Evolutionary conservation across 495 filamentous ascomycete species (phyloP).

Genomic region (Penicillium coprophilum): DNA sequence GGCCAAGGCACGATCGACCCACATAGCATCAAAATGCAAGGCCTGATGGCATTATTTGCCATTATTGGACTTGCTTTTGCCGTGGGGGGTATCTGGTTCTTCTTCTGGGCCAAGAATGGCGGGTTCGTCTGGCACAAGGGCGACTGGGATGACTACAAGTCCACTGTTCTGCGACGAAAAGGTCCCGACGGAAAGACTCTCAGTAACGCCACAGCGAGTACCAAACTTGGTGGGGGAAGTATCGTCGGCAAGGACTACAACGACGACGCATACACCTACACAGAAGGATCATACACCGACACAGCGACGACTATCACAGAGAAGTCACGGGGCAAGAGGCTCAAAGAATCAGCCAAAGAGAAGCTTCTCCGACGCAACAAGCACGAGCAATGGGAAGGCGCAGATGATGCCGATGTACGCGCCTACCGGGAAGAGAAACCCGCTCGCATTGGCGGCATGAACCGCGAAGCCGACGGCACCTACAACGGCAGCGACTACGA

Average conservation of each 20-base stretch:
- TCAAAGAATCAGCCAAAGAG: conserved; percentile 41
- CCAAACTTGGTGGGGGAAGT: conserved; percentile 75
- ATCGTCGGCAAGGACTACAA: conserved; percentile 63
- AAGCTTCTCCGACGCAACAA: conserved; percentile 42
- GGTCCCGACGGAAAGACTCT: conserved; percentile 84
- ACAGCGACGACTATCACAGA: conserved; percentile 43
- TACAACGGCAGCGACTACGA: conserved; percentile 64
- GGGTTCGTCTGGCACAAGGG: conserved; percentile 80
- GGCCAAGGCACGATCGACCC: conserved; percentile 60
- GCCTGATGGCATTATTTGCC: conserved; percentile 80
- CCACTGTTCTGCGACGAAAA: conserved; percentile 88
- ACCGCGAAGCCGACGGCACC: conserved; percentile 71
- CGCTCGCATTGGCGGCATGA: conserved; percentile 82
- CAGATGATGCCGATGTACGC: conserved; percentile 69
- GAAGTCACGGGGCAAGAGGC: conserved; percentile 36
- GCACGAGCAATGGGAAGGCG: conserved; percentile 53
- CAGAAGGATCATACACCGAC: conserved; percentile 43
- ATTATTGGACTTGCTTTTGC: conserved; percentile 79
- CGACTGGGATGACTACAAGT: conserved; percentile 99
- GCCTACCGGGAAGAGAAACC: conserved; percentile 82
- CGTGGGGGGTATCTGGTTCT: conserved; percentile 84
- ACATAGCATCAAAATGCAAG: conserved; percentile 76
- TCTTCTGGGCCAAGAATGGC: conserved; percentile 96
- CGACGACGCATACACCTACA: conserved; percentile 55
- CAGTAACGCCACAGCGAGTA: conserved; percentile 75